Evolutionary conservation across 2,329 filamentous ascomycete species (phyloP), one percentile per base, ranked within the genome.

Genomic region (Fusarium equiseti): DNA sequence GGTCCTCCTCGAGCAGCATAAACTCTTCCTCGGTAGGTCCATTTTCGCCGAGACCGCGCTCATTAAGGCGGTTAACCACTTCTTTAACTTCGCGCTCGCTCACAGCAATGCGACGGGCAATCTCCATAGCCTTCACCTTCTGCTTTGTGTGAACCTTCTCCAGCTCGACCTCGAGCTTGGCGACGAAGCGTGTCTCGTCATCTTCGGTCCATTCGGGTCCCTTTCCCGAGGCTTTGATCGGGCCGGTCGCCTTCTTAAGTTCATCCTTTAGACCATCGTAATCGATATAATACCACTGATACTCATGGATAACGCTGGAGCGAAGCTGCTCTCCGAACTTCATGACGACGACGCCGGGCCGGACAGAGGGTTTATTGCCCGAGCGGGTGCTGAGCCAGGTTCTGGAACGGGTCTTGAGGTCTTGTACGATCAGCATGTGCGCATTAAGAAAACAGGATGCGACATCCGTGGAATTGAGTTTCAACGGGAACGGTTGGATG

Each of bases 71-170:
- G 57, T 89, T 88, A 70, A 98, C 91, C 31, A 98, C 95, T 73
- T 97, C 92, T 73, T 89, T 91, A 72, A 99, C 96, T 79, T 98
- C 96, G 77, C 90, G 89, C 82, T 98, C 94, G 78, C 91, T 95
- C 63, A 91, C 89, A 74, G 92, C 91, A 75, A 99, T 98, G 68
- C 95, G 90, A 63, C 95, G 89, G 63, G 96, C 91, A 75, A 99
- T 98, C 83, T 99, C 96, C 80, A 96, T 93, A 73, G 94, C 93
- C 87, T 98, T 98, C 80, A 98, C 91, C 83, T 97, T 94, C 83
- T 98, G 95, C 84, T 98, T 98, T 61, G 92, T 95, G 80, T 97
- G 97, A 67, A 99, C 96, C 85, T 98, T 98, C 77, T 98, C 95
- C 66, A 99, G 89, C 85, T 99, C 95, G 63, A 88, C 86, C 83